A percentile compares a stretch with the other conserved stretches of the same genome.
These are phyloP conservation scores for Cutaneotrichosporon dermatis DNA, from an alignment of 1,284 basidiomycete genomes.

Conservation along the genomic window DNA sequence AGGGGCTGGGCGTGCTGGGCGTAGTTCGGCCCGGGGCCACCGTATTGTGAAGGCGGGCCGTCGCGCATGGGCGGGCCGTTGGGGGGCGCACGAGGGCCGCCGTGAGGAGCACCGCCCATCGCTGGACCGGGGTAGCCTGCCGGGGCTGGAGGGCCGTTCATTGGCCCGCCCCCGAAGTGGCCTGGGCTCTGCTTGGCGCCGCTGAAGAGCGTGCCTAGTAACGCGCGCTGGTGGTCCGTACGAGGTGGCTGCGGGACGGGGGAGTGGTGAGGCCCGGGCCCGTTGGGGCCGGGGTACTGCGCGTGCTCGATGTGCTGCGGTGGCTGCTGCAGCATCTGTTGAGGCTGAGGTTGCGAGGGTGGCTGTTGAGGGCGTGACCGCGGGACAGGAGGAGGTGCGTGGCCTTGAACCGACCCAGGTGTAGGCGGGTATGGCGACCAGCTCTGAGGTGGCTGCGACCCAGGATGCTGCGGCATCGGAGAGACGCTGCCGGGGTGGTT, in stretches of 20 bases:
- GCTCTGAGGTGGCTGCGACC: background rate
- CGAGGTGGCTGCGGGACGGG: background rate
- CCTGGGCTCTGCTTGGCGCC: too few relatives aligned
- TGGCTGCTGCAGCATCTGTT: background rate
- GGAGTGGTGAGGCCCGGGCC: background rate
- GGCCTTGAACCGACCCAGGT: background rate
- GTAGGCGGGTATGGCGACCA: background rate
- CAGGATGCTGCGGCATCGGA: background rate
- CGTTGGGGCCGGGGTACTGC: background rate
- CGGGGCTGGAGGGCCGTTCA: too few relatives aligned
- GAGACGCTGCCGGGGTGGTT: background rate
- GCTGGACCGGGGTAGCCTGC: too few relatives aligned
- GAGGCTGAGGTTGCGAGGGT: background rate
- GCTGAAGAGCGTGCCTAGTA: slow-evolving; percentile 13
- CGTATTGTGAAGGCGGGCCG: too few relatives aligned
- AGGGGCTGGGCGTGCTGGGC: background rate
- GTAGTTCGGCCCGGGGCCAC: background rate
- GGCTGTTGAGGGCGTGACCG: background rate
- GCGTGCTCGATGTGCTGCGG: background rate
- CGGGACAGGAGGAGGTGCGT: background rate
- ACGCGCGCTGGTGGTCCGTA: slow-evolving; percentile 11
- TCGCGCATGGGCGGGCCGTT: too few relatives aligned
- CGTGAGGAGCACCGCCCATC: too few relatives aligned
- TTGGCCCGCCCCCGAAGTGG: too few relatives aligned
- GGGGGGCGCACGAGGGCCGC: too few relatives aligned